A percentile compares a stretch with the other conserved stretches of the same genome.
Evolutionary conservation across 768 basidiomycete species (phyloP).

Genomic region (Rubroboletus pulcherrimus): DNA sequence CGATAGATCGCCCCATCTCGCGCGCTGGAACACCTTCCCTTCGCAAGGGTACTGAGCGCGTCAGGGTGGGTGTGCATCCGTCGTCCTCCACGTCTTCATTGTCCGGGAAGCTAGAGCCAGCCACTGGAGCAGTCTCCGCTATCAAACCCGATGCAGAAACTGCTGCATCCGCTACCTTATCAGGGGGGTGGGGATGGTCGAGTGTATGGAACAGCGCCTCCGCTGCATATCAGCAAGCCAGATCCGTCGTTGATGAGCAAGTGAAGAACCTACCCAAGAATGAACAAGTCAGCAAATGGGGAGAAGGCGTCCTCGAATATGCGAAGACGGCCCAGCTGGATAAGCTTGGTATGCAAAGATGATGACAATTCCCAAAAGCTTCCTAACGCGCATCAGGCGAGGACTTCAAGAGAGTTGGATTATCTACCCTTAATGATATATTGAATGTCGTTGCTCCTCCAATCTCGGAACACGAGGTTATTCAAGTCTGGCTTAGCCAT

Average conservation of each 20-base stretch:
- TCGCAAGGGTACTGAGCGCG: slow-evolving; percentile 74
- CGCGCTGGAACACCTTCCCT: slow-evolving; percentile 69
- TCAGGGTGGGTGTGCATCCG: slow-evolving; percentile 52
- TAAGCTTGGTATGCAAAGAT: slow-evolving; percentile 67
- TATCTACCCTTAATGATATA: slow-evolving; percentile 87
- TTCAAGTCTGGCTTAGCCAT: slow-evolving; percentile 92
- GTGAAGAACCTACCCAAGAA: slow-evolving; percentile 84
- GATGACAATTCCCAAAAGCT: neutral
- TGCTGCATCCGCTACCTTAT: slow-evolving; percentile 7
- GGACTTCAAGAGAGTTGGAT: slow-evolving; percentile 83
- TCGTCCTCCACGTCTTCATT: slow-evolving; percentile 43
- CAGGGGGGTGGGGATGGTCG: slow-evolving; percentile 74
- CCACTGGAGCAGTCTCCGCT: slow-evolving; percentile 26
- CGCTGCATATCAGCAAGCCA: slow-evolving; percentile 83
- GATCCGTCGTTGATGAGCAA: slow-evolving; percentile 86
- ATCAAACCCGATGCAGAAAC: slow-evolving; percentile 19
- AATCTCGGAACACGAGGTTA: slow-evolving; percentile 97
- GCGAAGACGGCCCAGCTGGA: slow-evolving; percentile 89
- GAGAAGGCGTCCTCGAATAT: slow-evolving; percentile 80
- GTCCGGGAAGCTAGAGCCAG: slow-evolving; percentile 29
- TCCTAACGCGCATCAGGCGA: slow-evolving; percentile 51
- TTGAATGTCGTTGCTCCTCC: slow-evolving; percentile 97
- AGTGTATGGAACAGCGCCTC: slow-evolving; percentile 87
- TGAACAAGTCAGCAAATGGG: slow-evolving; percentile 86
- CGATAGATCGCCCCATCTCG: slow-evolving; percentile 55